Evolutionary conservation across 371 early-diverging fungal genomes (phyloP).

Genomic region (Vairimorpha ceranae): DNA sequence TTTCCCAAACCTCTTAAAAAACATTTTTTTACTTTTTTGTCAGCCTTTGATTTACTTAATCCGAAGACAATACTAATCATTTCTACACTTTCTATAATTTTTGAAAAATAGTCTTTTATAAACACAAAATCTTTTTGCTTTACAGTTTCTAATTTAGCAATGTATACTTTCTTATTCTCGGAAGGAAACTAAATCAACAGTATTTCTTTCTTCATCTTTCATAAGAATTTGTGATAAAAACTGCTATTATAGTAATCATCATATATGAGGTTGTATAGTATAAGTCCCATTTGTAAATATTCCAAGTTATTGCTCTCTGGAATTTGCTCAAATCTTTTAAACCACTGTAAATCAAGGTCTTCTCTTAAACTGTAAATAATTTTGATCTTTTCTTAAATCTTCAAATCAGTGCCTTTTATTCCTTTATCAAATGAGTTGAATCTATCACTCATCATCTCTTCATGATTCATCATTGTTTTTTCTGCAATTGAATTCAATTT

Average conservation of each 20-base stretch:
- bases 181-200: background rate
- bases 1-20: background rate
- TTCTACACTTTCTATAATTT: background rate
- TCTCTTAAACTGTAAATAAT: background rate
- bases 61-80: background rate
- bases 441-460: background rate
- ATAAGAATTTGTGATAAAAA: background rate
- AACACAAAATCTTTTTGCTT: background rate
- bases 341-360: background rate
- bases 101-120: background rate
- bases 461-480: background rate
- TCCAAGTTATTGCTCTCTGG: background rate
- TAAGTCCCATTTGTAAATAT: background rate
- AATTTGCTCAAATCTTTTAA: background rate
- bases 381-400: background rate
- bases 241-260: background rate
- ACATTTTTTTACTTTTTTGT: background rate
- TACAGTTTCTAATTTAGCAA: background rate
- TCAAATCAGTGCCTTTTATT: background rate
- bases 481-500: background rate
- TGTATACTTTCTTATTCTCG: background rate
- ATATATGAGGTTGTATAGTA: background rate
- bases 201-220: background rate
- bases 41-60: background rate
- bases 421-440: background rate